phyloP scores from a whole-genome alignment of 2,329 filamentous ascomycete genomes.

The Scortechinia acanthostroma region DNA sequence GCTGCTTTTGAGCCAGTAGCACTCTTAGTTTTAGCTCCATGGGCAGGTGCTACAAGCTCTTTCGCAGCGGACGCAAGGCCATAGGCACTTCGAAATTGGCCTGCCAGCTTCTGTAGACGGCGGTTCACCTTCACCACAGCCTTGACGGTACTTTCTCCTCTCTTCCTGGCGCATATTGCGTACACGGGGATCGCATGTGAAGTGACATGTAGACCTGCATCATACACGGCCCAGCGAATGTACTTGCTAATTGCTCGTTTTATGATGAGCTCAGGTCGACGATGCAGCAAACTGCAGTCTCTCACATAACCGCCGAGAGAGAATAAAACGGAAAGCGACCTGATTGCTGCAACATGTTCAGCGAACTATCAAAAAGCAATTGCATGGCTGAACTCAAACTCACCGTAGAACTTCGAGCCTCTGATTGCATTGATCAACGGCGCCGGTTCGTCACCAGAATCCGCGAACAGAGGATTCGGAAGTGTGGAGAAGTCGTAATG shows the following conservation, averaged over 20 bases:
- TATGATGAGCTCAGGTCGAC: background rate
- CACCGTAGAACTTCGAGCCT: background rate
- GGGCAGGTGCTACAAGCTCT: too few relatives aligned
- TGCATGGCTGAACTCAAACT: background rate
- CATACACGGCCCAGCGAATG: conserved; percentile 4
- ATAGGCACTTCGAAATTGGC: background rate
- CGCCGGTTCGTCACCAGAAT: background rate
- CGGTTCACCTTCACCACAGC: background rate
- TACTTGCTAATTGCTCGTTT: background rate
- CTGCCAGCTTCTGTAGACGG: background rate
- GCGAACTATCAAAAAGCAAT: background rate
- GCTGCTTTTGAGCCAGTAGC: too few relatives aligned
- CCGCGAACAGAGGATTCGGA: background rate
- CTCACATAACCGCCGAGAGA: background rate
- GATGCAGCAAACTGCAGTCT: background rate
- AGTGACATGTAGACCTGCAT: conserved; percentile 7
- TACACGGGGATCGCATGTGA: conserved; percentile 5
- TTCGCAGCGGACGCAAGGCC: background rate
- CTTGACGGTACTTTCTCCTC: background rate
- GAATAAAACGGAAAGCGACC: background rate
- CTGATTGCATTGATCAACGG: background rate
- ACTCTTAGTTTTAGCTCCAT: too few relatives aligned
- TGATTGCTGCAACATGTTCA: background rate
- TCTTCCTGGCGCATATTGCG: background rate
- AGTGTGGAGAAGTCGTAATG: background rate